Percentiles rank a stretch among this genome's conserved stretches.
Evolutionary conservation across 176 grass and related monocot species (phyloP).

Genomic region (Oropetium thomaeum): DNA sequence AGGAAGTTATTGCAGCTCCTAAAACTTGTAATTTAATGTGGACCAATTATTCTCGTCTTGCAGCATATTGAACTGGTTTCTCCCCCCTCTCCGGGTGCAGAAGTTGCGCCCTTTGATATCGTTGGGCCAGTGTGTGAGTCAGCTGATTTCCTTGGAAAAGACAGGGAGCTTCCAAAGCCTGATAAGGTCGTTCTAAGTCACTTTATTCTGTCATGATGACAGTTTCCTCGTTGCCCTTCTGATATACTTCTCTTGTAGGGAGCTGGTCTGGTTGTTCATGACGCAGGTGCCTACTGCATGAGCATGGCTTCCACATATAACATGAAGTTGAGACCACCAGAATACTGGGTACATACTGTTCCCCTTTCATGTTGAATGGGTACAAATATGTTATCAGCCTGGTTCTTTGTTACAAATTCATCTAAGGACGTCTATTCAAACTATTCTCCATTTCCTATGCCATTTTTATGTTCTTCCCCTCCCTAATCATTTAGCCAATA

Average conservation of each 20-base stretch:
- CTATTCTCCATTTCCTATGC: background rate
- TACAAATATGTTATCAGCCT: background rate
- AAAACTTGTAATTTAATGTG: background rate
- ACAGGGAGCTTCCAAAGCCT: constrained; percentile 79
- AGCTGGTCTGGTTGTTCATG: constrained; percentile 90
- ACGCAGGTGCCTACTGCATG: constrained; percentile 97
- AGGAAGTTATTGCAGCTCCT: background rate
- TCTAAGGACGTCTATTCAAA: background rate
- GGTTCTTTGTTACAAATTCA: background rate
- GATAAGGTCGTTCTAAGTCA: constrained; percentile 46
- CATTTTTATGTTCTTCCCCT: background rate
- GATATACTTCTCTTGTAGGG: constrained; percentile 45
- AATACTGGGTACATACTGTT: constrained; percentile 73
- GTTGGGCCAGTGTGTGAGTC: constrained; percentile 99
- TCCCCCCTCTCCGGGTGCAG: constrained; percentile 47
- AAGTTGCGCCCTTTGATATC: constrained; percentile 73
- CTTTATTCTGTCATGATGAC: background rate
- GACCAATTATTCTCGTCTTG: constrained; percentile 16
- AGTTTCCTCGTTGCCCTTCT: background rate
- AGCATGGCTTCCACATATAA: constrained; percentile 99
- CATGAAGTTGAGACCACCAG: constrained; percentile 83
- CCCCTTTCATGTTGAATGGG: background rate
- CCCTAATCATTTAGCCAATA: background rate
- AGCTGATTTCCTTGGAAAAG: constrained; percentile 92
- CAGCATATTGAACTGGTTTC: constrained; percentile 92